A percentile compares a stretch with the other conserved stretches of the same genome.
These are phyloP conservation scores for Solidago caesia DNA, from an alignment of 129 eudicot genomes.

Conservation along the genomic window DNA sequence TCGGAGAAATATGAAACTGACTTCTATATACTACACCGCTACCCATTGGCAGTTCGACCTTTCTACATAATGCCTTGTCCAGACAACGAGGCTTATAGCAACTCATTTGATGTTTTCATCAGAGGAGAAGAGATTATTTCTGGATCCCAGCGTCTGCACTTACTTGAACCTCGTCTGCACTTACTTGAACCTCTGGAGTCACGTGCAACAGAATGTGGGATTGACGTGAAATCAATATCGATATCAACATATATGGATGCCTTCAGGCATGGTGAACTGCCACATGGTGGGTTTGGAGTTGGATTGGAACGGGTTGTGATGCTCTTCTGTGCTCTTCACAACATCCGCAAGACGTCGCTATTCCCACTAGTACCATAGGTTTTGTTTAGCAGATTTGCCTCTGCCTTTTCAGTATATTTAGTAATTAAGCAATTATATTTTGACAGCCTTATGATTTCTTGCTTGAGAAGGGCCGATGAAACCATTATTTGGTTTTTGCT, in stretches of 20 bases:
- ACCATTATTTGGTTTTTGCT: no score
- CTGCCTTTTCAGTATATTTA: no score
- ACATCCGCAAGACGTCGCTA: conserved; percentile 68
- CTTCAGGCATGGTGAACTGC: conserved; percentile 64
- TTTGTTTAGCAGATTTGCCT: no score
- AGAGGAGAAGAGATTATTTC: conserved; percentile 69
- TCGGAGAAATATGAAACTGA: conserved; percentile 59
- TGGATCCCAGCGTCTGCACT: conserved; percentile 60
- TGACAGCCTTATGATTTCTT: no score
- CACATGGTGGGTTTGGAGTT: conserved; percentile 82
- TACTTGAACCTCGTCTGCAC: conserved; percentile 8
- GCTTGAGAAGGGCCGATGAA: no score
- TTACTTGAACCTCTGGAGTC: conserved; percentile 36
- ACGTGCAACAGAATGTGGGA: conserved; percentile 53
- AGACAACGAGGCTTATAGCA: conserved; percentile 48
- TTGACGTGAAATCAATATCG: conserved; percentile 53
- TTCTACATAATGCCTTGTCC: conserved; percentile 65
- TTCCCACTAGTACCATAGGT: conserved; percentile 37
- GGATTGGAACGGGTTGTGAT: conserved; percentile 79
- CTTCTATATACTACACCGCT: conserved; percentile 66
- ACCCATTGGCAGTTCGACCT: conserved; percentile 65
- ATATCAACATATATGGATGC: conserved; percentile 58
- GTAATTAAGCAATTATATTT: no score
- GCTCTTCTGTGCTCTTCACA: conserved; percentile 70
- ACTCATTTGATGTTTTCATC: conserved; percentile 63